Evolutionary conservation across 106 monocot species (phyloP).

Genomic region (Ottelia alismoides): DNA sequence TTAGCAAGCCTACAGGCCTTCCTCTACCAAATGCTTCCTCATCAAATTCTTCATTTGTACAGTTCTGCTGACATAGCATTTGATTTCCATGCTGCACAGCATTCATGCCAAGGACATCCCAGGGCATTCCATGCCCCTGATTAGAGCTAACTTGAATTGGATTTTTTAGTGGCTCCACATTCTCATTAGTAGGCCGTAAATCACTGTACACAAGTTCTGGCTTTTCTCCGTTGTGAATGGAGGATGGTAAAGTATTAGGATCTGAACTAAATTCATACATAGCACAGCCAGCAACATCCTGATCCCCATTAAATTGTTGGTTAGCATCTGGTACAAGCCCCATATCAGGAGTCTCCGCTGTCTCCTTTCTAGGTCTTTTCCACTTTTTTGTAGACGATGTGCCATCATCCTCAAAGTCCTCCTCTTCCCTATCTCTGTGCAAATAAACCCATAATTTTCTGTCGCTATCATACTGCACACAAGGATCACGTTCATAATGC

Average conservation of each 20-base stretch:
- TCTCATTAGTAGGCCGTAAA: slow-evolving; percentile 28
- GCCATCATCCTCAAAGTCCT: slow-evolving; percentile 99
- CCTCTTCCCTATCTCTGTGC: slow-evolving; percentile 85
- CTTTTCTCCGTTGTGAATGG: slow-evolving; percentile 16
- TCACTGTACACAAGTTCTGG: slow-evolving; percentile 31
- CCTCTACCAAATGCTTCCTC: slow-evolving; percentile 40
- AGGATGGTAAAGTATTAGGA: slow-evolving; percentile 27
- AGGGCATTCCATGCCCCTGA: slow-evolving; percentile 23
- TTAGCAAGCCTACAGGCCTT: no score
- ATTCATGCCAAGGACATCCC: slow-evolving; percentile 31
- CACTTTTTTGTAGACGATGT: slow-evolving; percentile 97
- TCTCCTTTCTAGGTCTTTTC: slow-evolving; percentile 86
- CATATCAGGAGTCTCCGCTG: slow-evolving; percentile 30
- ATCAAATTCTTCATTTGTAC: slow-evolving; percentile 49
- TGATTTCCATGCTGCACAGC: slow-evolving; percentile 25
- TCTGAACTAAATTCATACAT: slow-evolving; percentile 36
- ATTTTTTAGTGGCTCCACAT: slow-evolving; percentile 23
- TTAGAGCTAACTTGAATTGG: slow-evolving; percentile 10
- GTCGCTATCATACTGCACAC: slow-evolving; percentile 79
- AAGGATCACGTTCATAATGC: slow-evolving; percentile 98
- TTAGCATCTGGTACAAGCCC: no score
- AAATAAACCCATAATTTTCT: slow-evolving; percentile 95
- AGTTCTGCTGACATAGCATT: slow-evolving; percentile 58
- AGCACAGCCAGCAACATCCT: slow-evolving; percentile 13
- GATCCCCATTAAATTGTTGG: slow-evolving; percentile 22